Evolutionary conservation across 1,284 basidiomycete genomes (phyloP).

Genomic region (Trichosporon sp.): DNA sequence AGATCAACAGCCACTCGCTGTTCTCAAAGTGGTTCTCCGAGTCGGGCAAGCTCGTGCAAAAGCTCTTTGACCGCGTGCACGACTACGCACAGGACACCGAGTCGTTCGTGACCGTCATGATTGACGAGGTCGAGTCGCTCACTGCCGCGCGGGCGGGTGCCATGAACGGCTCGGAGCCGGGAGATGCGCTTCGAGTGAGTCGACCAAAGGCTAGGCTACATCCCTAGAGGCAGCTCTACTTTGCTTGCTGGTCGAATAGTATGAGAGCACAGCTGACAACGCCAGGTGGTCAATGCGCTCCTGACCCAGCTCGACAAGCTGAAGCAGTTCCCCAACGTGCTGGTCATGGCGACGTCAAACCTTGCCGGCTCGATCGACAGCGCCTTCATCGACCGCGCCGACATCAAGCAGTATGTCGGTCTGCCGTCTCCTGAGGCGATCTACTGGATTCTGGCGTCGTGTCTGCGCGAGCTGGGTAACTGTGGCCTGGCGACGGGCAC

Average conservation of each 20-base stretch:
- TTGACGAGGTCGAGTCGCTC: slow-evolving; percentile 94
- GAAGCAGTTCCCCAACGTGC: slow-evolving; percentile 82
- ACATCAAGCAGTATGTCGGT: slow-evolving; percentile 92
- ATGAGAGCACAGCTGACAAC: not conserved
- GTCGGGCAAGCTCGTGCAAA: slow-evolving; percentile 94
- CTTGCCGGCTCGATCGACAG: slow-evolving; percentile 89
- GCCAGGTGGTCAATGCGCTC: slow-evolving; percentile 90
- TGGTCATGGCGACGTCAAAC: slow-evolving; percentile 96
- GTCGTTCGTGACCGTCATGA: slow-evolving; percentile 87
- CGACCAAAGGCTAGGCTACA: not conserved
- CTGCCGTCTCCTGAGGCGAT: slow-evolving; percentile 82
- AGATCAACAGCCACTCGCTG: slow-evolving; percentile 95
- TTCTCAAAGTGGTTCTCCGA: slow-evolving; percentile 99
- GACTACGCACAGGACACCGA: slow-evolving; percentile 83
- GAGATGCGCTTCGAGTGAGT: slow-evolving; percentile 82
- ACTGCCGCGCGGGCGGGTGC: slow-evolving; percentile 92
- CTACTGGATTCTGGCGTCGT: slow-evolving; percentile 86
- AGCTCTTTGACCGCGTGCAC: slow-evolving; percentile 79
- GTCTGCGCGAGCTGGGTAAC: slow-evolving; percentile 69
- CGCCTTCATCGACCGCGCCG: slow-evolving; percentile 94
- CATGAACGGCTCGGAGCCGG: slow-evolving; percentile 87
- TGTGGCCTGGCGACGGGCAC: slow-evolving; percentile 61
- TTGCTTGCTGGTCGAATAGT: too few species aligned
- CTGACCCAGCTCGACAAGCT: slow-evolving; percentile 96
- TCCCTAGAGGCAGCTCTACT: too few species aligned